These are phyloP conservation scores for Rutstroemia sp. DNA, from an alignment of 2,329 filamentous ascomycete species.

Conservation along the genomic window DNA sequence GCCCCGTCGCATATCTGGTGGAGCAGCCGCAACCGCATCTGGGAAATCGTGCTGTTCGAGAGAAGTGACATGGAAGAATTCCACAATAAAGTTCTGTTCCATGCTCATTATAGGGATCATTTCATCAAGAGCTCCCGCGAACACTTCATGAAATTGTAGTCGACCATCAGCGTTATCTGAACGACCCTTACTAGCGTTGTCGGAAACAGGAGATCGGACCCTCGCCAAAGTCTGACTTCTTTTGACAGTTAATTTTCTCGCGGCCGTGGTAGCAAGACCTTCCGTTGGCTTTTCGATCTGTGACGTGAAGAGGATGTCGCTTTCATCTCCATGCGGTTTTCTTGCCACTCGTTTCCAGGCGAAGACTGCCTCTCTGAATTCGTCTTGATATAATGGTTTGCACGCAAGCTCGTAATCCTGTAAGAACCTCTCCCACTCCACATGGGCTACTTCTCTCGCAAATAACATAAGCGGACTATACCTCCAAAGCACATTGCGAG, in stretches of 20 bases:
- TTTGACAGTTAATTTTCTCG: conserved; percentile 88
- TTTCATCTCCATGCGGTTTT: conserved; percentile 69
- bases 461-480: conserved; percentile 86
- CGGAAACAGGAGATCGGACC: conserved; percentile 60
- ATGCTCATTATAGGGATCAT: conserved; percentile 76
- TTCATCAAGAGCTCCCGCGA: conserved; percentile 72
- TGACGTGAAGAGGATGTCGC: conserved; percentile 80
- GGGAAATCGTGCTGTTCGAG: conserved; percentile 75
- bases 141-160: conserved; percentile 72
- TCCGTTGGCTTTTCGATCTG: conserved; percentile 81
- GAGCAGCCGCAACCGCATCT: conserved; percentile 61
- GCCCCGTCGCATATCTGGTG: conserved; percentile 61
- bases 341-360: conserved; percentile 75
- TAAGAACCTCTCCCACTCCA: conserved; percentile 75
- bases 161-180: conserved; percentile 58
- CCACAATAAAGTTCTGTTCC: conserved; percentile 95
- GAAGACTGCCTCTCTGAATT: conserved; percentile 70
- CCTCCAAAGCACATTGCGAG: conserved; percentile 72
- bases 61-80: conserved; percentile 93
- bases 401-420: conserved; percentile 74
- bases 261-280: conserved; percentile 59
- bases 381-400: conserved; percentile 68
- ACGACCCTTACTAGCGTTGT: conserved; percentile 44
- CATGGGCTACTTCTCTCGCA: conserved; percentile 71
- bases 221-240: conserved; percentile 81